Conservation (phyloP, 768 basidiomycete species). For the Rhodosporidiobolus odoratus region DNA sequence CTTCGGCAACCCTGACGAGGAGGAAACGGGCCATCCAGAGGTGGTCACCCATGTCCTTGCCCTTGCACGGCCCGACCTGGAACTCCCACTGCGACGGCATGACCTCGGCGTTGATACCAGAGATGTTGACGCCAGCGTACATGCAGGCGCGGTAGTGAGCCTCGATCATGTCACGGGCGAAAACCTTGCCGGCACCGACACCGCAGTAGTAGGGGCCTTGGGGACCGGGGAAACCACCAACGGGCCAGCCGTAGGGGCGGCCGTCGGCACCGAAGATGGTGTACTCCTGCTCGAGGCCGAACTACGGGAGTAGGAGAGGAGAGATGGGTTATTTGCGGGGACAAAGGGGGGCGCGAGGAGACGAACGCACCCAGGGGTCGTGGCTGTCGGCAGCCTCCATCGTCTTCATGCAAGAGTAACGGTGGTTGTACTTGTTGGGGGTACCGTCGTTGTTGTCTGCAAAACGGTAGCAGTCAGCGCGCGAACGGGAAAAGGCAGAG, state of each 20-base stretch:
- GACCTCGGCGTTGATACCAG: conserved; percentile 98
- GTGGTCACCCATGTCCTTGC: conserved; percentile 98
- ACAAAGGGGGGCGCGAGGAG: neutral
- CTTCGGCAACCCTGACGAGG: conserved; percentile 89
- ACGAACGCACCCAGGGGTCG: conserved; percentile 78
- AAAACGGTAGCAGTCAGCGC: neutral
- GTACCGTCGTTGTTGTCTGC: conserved; percentile 74
- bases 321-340: neutral
- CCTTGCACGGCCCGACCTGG: conserved; percentile 97
- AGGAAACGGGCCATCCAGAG: conserved; percentile 99
- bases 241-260: conserved; percentile 90
- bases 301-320: conserved; percentile 15
- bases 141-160: conserved; percentile 84
- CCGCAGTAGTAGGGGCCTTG: conserved; percentile 99
- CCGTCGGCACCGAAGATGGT: conserved; percentile 92
- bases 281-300: conserved; percentile 95
- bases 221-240: conserved; percentile 98
- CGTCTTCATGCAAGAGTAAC: conserved; percentile 85
- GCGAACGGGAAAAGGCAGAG: neutral
- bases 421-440: conserved; percentile 92
- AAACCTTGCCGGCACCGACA: conserved; percentile 95
- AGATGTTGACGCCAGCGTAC: conserved; percentile 77
- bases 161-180: conserved; percentile 96
- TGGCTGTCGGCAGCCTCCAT: conserved; percentile 83
- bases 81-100: conserved; percentile 99